Evolutionary conservation across 345 rosid genomes (phyloP).

Genomic region (Crucihimalaya himalaica): DNA sequence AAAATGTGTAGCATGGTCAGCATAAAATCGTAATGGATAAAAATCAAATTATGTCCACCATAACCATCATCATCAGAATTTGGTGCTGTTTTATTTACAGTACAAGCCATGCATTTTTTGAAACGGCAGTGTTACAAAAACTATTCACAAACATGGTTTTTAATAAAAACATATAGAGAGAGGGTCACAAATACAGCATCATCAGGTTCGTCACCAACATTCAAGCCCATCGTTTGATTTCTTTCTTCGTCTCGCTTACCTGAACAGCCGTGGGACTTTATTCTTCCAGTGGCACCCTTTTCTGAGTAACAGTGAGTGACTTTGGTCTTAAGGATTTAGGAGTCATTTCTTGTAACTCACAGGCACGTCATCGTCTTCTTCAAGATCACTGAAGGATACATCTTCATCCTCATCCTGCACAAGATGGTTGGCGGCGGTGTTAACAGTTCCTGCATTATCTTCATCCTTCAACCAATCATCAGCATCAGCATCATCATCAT

Average conservation of each 20-base stretch:
- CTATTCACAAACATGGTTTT: conserved; percentile 34
- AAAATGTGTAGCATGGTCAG: neutral
- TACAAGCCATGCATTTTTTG: conserved; percentile 10
- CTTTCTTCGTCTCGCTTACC: conserved; percentile 53
- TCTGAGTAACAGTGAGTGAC: neutral
- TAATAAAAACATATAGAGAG: conserved; percentile 17
- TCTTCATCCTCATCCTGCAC: conserved; percentile 82
- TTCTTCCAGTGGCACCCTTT: conserved; percentile 14
- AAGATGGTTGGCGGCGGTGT: conserved; percentile 36
- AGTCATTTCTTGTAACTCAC: conserved; percentile 46
- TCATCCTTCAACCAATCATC: conserved; percentile 92
- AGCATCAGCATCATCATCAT: conserved; percentile 64
- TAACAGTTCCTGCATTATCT: conserved; percentile 51
- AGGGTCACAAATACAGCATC: conserved; percentile 35
- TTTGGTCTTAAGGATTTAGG: neutral
- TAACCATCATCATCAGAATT: neutral
- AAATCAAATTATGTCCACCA: neutral
- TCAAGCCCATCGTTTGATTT: conserved; percentile 69
- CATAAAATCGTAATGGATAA: neutral
- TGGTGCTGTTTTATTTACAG: conserved; percentile 28
- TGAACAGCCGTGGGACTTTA: conserved; percentile 42
- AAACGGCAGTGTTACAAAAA: conserved; percentile 8
- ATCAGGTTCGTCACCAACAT: conserved; percentile 61
- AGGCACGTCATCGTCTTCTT: conserved; percentile 57
- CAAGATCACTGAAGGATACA: conserved; percentile 93